A percentile compares a stretch with the other conserved stretches of the same genome.
phyloP scores from a whole-genome alignment of 352 stramenopile genomes.

The Globisporangium emineosum region DNA sequence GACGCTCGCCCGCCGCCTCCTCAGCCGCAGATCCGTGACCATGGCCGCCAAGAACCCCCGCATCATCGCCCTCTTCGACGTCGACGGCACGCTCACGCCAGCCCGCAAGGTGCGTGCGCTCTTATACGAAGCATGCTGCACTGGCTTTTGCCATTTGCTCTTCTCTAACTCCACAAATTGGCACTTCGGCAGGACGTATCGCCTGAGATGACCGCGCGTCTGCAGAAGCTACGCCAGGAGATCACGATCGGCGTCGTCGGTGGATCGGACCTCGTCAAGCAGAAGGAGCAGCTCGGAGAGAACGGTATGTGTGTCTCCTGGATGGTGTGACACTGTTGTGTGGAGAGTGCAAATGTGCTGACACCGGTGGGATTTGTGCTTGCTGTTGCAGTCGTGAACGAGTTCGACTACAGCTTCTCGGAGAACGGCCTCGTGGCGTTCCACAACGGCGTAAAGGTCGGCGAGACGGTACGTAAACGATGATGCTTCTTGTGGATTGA shows the following conservation, averaged over 20 bases:
- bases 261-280: constrained; percentile 98
- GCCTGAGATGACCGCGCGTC: constrained; percentile 91
- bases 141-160: too few species aligned
- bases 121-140: too few species aligned
- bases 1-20: neutral
- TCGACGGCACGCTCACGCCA: constrained; percentile 97
- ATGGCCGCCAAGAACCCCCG: constrained; percentile 73
- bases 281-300: constrained; percentile 98
- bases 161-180: too few species aligned
- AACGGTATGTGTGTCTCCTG: constrained; percentile 45
- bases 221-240: constrained; percentile 90
- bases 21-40: neutral
- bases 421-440: constrained; percentile 99
- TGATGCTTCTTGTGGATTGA: neutral
- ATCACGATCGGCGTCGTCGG: constrained; percentile 98
- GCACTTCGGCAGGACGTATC: constrained; percentile 64
- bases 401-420: constrained; percentile 99
- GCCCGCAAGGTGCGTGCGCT: constrained; percentile 75
- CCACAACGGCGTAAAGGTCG: constrained; percentile 92
- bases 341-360: neutral
- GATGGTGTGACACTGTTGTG: neutral
- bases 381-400: constrained; percentile 72
- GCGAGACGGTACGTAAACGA: constrained; percentile 59
- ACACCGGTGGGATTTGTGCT: neutral
- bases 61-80: constrained; percentile 98